Evolutionary conservation across 768 basidiomycete genomes (phyloP).

Genomic region (Boletus vinaceobasis): DNA sequence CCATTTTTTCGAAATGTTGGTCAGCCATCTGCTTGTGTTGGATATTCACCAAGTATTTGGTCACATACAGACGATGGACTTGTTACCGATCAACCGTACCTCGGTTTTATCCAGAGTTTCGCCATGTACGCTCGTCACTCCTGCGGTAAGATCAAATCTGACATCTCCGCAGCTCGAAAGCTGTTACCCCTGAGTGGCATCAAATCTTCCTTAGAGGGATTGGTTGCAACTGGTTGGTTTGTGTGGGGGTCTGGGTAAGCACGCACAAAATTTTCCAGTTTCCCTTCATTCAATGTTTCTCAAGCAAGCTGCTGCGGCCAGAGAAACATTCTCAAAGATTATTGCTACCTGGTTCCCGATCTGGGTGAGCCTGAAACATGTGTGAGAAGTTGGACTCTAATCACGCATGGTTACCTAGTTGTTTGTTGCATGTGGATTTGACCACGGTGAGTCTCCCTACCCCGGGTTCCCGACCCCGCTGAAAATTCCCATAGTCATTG

Average conservation of each 20-base stretch:
- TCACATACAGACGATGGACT: conserved; percentile 51
- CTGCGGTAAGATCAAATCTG: not conserved
- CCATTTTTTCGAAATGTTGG: conserved; percentile 63
- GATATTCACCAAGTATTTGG: not conserved
- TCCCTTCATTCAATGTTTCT: conserved; percentile 1
- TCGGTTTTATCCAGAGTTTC: conserved; percentile 48
- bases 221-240: conserved; percentile 77
- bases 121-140: conserved; percentile 48
- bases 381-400: not conserved
- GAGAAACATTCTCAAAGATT: conserved; percentile 68
- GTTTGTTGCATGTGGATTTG: conserved; percentile 68
- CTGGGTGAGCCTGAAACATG: conserved; percentile 45
- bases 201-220: conserved; percentile 73
- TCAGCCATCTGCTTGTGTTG: not conserved
- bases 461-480: not conserved
- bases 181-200: conserved; percentile 62
- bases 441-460: conserved; percentile 52
- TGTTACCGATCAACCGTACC: conserved; percentile 56
- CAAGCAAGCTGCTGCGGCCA: conserved; percentile 68
- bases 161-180: conserved; percentile 48
- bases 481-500: conserved; percentile 44
- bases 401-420: conserved; percentile 35
- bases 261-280: not conserved
- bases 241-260: conserved; percentile 68
- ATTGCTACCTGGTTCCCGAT: conserved; percentile 71